Evolutionary conservation across 176 grass and related monocot genomes (phyloP).

Genomic region (Rhipidocladum racemiflorum): DNA sequence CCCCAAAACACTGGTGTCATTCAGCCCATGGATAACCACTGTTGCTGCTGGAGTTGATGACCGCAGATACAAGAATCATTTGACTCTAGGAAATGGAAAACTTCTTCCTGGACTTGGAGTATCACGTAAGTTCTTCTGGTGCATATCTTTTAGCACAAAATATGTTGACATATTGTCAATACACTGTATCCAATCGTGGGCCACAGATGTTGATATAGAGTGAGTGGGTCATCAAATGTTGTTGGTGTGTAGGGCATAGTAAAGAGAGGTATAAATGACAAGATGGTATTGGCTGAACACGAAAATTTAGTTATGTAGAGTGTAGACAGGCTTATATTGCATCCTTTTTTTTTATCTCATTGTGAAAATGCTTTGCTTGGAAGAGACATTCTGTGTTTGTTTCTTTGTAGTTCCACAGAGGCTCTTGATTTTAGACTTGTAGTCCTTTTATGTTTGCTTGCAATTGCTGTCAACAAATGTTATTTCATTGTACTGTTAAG

Average conservation of each 20-base stretch:
- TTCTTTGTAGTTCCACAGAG: background rate
- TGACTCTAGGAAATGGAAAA: constrained; percentile 82
- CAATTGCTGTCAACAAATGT: background rate
- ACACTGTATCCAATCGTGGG: background rate
- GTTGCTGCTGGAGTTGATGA: constrained; percentile 97
- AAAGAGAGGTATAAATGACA: background rate
- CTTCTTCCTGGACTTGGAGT: constrained; percentile 87
- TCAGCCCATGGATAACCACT: constrained; percentile 97
- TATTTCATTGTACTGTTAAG: background rate
- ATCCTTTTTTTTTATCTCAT: background rate
- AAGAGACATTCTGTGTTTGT: background rate
- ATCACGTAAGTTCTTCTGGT: constrained; percentile 70
- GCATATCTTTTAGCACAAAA: background rate
- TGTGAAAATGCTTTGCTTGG: constrained; percentile 9
- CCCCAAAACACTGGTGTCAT: constrained; percentile 95
- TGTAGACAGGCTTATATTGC: background rate
- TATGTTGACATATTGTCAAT: background rate
- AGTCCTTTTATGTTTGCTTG: background rate
- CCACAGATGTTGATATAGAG: background rate
- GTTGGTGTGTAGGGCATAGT: background rate
- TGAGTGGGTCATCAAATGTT: background rate
- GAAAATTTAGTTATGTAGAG: background rate
- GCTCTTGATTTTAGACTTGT: background rate
- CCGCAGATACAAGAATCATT: constrained; percentile 97
- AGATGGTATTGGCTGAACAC: background rate